Percentiles rank a stretch among this genome's conserved stretches.
These are phyloP conservation scores for Coemansia sp. DNA, from an alignment of 192 early-diverging fungal genomes.

Conservation along the genomic window DNA sequence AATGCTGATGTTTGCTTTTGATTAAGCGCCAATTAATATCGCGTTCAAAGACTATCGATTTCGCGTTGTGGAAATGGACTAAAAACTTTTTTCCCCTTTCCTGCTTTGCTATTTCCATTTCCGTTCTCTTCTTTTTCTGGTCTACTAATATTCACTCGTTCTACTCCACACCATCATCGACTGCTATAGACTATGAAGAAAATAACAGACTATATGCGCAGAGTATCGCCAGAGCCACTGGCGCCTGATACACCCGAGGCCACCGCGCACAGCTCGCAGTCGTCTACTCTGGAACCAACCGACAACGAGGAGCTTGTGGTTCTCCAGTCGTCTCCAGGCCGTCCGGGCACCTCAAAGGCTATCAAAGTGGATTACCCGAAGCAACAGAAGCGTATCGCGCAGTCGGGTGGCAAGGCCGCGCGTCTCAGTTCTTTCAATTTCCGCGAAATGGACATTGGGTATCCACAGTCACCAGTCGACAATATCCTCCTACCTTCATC, in stretches of 20 bases:
- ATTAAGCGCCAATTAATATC: no score
- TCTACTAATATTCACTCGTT: no score
- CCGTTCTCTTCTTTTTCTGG: background rate
- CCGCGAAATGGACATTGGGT: conserved; percentile 8
- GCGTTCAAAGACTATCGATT: no score
- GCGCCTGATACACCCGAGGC: conserved; percentile 31
- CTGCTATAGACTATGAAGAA: background rate
- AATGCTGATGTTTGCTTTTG: no score
- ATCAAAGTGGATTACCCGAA: background rate
- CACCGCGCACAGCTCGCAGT: conserved; percentile 25
- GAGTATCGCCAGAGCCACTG: conserved; percentile 13
- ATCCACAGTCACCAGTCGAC: background rate
- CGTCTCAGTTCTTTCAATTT: conserved; percentile 47
- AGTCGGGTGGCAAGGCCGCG: background rate
- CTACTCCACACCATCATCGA: background rate
- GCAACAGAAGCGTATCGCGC: background rate
- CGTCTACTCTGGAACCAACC: conserved; percentile 24
- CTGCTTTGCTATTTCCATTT: background rate
- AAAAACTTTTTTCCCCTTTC: background rate
- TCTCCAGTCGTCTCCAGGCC: conserved; percentile 48
- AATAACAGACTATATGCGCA: conserved; percentile 21
- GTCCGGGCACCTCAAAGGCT: conserved; percentile 35
- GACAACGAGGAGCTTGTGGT: conserved; percentile 37
- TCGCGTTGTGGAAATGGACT: no score
- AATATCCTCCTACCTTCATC: conserved; percentile 18